These are phyloP conservation scores for Verticillium tricorpus DNA, from an alignment of 2,329 filamentous ascomycete genomes.

Conservation along the genomic window DNA sequence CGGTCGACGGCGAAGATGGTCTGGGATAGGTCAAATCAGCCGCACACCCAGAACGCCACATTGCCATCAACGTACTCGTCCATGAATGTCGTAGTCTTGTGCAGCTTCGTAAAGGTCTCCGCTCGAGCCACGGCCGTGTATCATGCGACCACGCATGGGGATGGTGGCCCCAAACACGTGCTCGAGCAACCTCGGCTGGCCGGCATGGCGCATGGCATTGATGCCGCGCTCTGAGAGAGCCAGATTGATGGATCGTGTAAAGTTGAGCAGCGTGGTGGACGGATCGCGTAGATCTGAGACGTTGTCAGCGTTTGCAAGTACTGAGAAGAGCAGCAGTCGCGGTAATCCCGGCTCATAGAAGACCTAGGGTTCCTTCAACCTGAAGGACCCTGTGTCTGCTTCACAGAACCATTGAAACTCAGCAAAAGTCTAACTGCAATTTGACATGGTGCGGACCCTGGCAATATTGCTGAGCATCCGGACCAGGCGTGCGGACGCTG, in stretches of 20 bases:
- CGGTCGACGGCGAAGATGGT: constrained; percentile 84
- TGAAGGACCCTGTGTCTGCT: neutral
- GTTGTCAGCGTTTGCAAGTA: constrained; percentile 4
- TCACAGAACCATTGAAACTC: neutral
- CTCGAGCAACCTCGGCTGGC: constrained; percentile 63
- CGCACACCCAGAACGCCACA: rapidly evolving
- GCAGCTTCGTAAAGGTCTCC: constrained; percentile 69
- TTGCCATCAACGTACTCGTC: constrained; percentile 55
- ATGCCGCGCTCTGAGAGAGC: constrained; percentile 92
- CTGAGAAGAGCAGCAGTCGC: neutral
- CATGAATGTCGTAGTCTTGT: constrained; percentile 89
- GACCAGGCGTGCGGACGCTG: neutral
- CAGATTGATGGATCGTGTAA: constrained; percentile 97
- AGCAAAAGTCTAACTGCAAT: neutral
- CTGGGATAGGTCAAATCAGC: constrained; percentile 35
- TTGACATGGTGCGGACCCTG: neutral
- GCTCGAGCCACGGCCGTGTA: constrained; percentile 65
- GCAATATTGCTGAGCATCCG: neutral
- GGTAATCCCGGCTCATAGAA: neutral
- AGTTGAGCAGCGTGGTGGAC: constrained; percentile 80
- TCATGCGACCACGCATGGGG: constrained; percentile 95
- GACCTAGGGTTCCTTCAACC: neutral
- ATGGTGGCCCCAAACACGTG: constrained; percentile 74
- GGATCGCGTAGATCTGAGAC: constrained; percentile 81
- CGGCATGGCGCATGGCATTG: constrained; percentile 73